Conservation (phyloP, 192 early-diverging fungal species). For the Piromyces sp. region DNA sequence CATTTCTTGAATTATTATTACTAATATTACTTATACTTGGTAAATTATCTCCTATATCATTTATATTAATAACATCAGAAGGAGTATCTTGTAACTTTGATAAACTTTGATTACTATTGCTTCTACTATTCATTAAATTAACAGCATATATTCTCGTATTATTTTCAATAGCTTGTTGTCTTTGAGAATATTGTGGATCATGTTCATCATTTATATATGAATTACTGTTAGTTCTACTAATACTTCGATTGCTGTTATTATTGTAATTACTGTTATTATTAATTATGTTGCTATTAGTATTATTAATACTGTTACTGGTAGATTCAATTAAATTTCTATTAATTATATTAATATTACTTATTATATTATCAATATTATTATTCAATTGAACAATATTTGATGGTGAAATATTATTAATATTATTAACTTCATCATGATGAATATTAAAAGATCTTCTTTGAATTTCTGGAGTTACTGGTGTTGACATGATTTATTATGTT, state of each 20-base stretch:
- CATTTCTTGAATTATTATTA: neutral
- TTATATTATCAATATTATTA: neutral
- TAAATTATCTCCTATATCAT: neutral
- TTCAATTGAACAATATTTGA: neutral
- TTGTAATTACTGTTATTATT: no score
- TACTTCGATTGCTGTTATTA: no score
- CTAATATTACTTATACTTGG: neutral
- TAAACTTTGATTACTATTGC: neutral
- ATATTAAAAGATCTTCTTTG: no score
- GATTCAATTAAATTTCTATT: neutral
- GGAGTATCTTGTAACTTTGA: neutral
- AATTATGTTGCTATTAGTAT: no score
- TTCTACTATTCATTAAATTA: neutral
- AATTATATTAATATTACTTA: neutral
- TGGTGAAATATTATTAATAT: no score
- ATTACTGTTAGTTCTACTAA: no score
- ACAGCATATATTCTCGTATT: neutral
- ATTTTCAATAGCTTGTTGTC: neutral
- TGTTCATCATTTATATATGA: neutral
- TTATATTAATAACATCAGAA: neutral
- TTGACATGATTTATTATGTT: no score
- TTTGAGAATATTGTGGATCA: neutral
- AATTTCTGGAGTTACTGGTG: no score
- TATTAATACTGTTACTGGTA: neutral
- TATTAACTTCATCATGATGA: no score